Evolutionary conservation across 2,329 filamentous ascomycete species (phyloP).

Genomic region (Fusarium mexicanum): DNA sequence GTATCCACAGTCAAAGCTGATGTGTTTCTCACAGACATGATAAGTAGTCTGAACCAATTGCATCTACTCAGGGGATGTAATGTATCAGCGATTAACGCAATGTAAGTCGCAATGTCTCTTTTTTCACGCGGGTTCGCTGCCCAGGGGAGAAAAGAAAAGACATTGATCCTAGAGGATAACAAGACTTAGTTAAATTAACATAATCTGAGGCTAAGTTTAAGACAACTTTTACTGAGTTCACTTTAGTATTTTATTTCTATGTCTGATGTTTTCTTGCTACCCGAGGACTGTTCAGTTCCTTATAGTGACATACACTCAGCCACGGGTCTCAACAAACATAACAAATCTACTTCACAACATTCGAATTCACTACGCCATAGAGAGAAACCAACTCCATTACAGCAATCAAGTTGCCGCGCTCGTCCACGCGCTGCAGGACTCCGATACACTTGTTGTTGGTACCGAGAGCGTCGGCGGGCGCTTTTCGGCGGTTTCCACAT

Average conservation of each 20-base stretch:
- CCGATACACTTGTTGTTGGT: no score
- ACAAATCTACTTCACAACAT: not conserved
- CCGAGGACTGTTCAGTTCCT: not conserved
- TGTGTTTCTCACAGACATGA: not conserved
- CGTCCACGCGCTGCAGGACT: no score
- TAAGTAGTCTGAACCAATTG: not conserved
- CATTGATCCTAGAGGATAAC: no score
- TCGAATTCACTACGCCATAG: not conserved
- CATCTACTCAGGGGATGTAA: fast-evolving
- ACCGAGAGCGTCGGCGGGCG: no score
- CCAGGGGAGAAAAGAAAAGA: no score
- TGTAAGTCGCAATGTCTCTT: not conserved
- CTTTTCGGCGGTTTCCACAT: no score
- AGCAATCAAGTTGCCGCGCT: not conserved
- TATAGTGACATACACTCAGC: not conserved
- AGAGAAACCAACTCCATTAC: not conserved
- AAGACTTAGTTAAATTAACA: no score
- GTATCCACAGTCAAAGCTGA: not conserved
- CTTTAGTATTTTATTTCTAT: no score
- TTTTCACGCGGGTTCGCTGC: not conserved
- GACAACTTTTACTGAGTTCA: no score
- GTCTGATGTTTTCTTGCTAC: no score
- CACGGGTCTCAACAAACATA: not conserved
- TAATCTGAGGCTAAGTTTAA: no score
- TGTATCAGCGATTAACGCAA: fast-evolving